Base-by-base conservation (phyloP, 2,329 filamentous ascomycete species). In the Colletotrichum tanaceti region DNA sequence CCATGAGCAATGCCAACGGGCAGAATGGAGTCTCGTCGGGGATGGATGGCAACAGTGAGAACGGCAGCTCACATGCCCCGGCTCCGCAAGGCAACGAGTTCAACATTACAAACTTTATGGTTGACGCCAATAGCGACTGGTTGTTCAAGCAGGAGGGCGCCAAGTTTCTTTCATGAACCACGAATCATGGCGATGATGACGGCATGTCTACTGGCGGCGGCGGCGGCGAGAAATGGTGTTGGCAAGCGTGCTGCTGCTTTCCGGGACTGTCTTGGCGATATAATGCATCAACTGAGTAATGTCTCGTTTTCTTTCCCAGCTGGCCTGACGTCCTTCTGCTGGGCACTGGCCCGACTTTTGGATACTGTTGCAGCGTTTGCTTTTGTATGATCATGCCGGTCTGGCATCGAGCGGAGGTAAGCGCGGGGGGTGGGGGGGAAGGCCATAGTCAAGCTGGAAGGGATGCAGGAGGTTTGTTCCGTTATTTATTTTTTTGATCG, bases 31-130 rank as follows among this genome's bases (percentile, higher is more conserved):
- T 65, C 32, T 63, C 60, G 13, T 52, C 58, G 4, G 72, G 70
- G n/a, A 64, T 71, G 39, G 68, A 72, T n/a, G 71, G 70, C 5
- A 50, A 67, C 32, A 64, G 64, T 47, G 72, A 70, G 13, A 73
- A 75, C 18, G 69, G 73, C 62, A 70, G 77, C 71, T 70, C 78
- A 71, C 64, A 73, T 32, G 72, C 76, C 24, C 73, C 72, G 59
- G 77, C 76, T 41, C 71, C 76, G 35, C 71, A 74, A 6, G 77
- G 62, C 14, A 91, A 91, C 66, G 90, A 92, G 77, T 92, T 91
- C 73, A 93, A 93, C 73, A 93, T 93, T 68, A 92, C 89, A 53
- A 92, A 93, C 74, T 93, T 91, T 73, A 92, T 91, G 87, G 86
- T 92, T 38, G 90, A 93, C 79, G 89, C 87, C 2, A 91, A 87